Evolutionary conservation across 2,329 filamentous ascomycete species (phyloP), one percentile per base, ranked within the genome.

Genomic region (Aspergillus sp.): DNA sequence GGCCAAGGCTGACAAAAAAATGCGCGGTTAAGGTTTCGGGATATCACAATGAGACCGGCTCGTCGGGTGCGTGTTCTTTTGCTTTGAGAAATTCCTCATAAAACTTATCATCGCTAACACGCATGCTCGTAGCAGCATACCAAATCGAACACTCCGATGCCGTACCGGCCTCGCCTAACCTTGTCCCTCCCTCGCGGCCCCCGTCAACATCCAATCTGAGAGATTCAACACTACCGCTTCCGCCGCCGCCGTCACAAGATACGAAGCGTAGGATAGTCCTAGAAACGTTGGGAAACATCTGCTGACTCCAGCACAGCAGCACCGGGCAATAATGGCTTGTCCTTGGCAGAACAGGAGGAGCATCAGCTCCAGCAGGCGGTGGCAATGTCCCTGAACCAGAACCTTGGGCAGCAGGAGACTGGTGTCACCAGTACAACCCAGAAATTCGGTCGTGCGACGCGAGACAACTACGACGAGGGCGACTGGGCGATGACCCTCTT

Each of bases 401-500:
- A 70, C 19, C 65, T 76, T 51, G 72, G 75, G n/a, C 70, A 70
- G 30, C 85, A 87, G 72, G 83, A 86, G 67, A 82, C 75, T 19
- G 85, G 85, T 2, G 75, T 84, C 13, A 76, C 81, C 9, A 73
- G 70, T 15, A 59, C 68, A 5, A 73, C 66, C 17, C 73, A 70
- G 30, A 72, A 77, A 11, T 86, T 86, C 67, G 79, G 82, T 5
- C 83, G 82, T 53, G 83, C 83, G 2, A 84, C 77, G 19, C 76
- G 77, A 57, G 78, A 80, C 22, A 69, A 81, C 60, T 86, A 86
- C 65, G 82, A 86, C 24, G 72, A 77, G 49, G 71, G 68, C 7
- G 70, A 78, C 17, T 87, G 85, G 85, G 82, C 82, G 2, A 71
- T 88, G 75, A 81, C 81, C 3, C 68, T 80, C 5, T 75, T 79